Base-by-base conservation (phyloP, 2,329 filamentous ascomycete genomes). In the Rhynchosporium secalis region DNA sequence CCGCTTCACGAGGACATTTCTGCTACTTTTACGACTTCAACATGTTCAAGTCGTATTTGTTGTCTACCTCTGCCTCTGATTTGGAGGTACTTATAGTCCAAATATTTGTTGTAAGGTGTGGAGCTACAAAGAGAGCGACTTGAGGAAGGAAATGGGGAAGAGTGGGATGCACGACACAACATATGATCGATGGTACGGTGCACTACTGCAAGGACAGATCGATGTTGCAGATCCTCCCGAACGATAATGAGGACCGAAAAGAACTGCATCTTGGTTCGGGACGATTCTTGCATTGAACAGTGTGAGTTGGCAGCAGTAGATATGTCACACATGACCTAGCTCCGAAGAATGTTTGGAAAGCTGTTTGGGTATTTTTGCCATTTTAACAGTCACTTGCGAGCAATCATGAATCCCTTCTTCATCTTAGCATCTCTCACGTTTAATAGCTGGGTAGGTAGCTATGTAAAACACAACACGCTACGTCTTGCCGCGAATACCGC, bases 121-220 rank as follows among this genome's bases (percentile, higher is more conserved):
- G 20, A 20, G 20, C 20, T 20, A 20, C 20, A 1, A 20, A 20
- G 20, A 20, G 33, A 36, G 6, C 33, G 33, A 36, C 33, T 36
- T 10, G 33, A 36, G 33, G 20, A 20, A 7, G 38, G 40, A 54
- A 36, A 54, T 33, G 28, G 51, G 33, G 33, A 54, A 40, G 51
- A 33, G 38, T 54, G 51, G 51, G 51, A 41, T 41, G 51, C 51
- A 54, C 51, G 49, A 54, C 51, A 54, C 51, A 31, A 40, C 10
- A 36, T 54, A 54, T 54, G 51, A 54, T 20, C 20, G 20, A 20
- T 20, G 20, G 20, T 20, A 20, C 20, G 20, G 20, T 20, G 31
- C 49, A 52, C 33, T n/a, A 52, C 49, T 4, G 9, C 48, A 20
- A 10, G 48, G 15, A 38, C 10, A 26, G 15, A 20, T 15, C 38